Evolutionary conservation across 1,139 yeast genomes (phyloP).

Genomic region (Fermentozyma sake): DNA sequence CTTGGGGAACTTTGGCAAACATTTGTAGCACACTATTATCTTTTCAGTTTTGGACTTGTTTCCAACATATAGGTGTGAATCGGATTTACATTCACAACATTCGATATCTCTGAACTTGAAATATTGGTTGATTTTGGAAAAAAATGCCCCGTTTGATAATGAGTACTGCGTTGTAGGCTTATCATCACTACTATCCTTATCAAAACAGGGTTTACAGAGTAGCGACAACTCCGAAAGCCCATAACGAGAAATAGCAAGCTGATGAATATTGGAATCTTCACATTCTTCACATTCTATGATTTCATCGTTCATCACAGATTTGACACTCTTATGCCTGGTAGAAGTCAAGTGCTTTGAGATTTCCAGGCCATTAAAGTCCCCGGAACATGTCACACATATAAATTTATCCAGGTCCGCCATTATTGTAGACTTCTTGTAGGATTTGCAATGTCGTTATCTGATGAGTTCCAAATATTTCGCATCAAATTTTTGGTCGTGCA

Average conservation of each 20-base stretch:
- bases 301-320: constrained; percentile 31
- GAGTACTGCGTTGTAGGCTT: constrained; percentile 49
- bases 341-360: constrained; percentile 45
- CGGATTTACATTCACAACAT: constrained; percentile 43
- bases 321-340: constrained; percentile 51
- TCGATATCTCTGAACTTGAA: constrained; percentile 46
- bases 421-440: too few relatives aligned
- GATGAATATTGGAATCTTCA: constrained; percentile 51
- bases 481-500: background rate
- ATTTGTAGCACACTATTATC: constrained; percentile 37
- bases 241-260: constrained; percentile 45
- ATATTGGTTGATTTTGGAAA: constrained; percentile 45
- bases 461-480: too few relatives aligned
- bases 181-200: constrained; percentile 38
- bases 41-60: constrained; percentile 14
- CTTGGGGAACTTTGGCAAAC: constrained; percentile 27
- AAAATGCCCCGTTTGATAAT: constrained; percentile 51
- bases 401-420: constrained; percentile 7
- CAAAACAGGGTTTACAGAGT: constrained; percentile 45
- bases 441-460: too few relatives aligned
- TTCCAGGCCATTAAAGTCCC: constrained; percentile 13
- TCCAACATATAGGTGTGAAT: constrained; percentile 37
- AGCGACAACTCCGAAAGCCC: constrained; percentile 54
- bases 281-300: constrained; percentile 54
- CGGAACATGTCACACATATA: constrained; percentile 30